Percentiles rank a stretch among this genome's conserved stretches.
phyloP scores from a whole-genome alignment of 2,329 filamentous ascomycete species.

The Helicocarpus griseus region DNA sequence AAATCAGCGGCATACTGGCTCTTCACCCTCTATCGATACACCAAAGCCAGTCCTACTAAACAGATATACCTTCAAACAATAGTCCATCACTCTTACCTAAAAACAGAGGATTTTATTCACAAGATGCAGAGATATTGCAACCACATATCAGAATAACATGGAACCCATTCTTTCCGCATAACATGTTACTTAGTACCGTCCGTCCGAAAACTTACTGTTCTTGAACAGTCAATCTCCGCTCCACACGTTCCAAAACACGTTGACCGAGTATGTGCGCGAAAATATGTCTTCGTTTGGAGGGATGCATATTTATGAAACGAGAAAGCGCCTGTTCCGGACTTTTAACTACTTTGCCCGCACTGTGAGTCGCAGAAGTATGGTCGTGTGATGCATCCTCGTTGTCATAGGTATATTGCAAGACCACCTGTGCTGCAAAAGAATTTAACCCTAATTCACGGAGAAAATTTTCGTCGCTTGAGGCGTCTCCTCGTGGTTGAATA shows the following conservation, averaged over 20 bases:
- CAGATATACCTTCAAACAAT: no score
- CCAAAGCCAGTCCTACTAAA: no score
- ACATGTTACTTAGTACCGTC: no score
- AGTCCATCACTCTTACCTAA: no score
- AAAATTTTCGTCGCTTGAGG: constrained; percentile 57
- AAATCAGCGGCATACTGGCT: no score
- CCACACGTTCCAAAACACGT: constrained; percentile 44
- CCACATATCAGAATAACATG: no score
- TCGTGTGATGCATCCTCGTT: background rate
- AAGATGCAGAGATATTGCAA: no score
- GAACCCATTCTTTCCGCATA: no score
- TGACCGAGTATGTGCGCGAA: constrained; percentile 50
- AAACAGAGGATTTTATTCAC: no score
- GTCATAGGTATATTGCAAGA: constrained; percentile 34
- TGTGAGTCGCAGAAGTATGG: background rate
- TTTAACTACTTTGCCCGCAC: background rate
- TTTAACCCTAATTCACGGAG: constrained; percentile 59
- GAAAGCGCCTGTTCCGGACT: constrained; percentile 37
- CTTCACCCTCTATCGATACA: no score
- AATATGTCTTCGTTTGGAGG: constrained; percentile 36
- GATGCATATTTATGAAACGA: constrained; percentile 49
- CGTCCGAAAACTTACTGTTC: background rate
- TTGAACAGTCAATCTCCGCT: constrained; percentile 33
- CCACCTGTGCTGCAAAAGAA: constrained; percentile 58
- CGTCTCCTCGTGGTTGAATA: constrained; percentile 1